phyloP scores from a whole-genome alignment of 176 grass and related monocot genomes.

The Eleusine coracana region DNA sequence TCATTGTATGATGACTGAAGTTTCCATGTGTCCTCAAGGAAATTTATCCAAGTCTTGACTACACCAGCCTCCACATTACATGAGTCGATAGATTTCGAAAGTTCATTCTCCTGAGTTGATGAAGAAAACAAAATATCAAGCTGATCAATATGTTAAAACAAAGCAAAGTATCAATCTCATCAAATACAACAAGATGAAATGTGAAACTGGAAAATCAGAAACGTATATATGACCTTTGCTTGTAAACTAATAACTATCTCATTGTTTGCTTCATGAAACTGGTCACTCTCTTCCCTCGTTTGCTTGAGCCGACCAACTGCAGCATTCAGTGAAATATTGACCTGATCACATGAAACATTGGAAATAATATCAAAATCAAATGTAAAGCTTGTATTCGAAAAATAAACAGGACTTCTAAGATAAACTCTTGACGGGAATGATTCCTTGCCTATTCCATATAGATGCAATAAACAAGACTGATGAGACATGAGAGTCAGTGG shows the following conservation, averaged over 20 bases:
- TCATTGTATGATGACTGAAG: constrained; percentile 81
- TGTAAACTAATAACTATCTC: constrained; percentile 84
- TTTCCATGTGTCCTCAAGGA: constrained; percentile 96
- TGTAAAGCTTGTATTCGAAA: not conserved
- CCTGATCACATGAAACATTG: constrained; percentile 39
- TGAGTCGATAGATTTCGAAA: constrained; percentile 86
- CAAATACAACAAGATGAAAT: constrained; percentile 31
- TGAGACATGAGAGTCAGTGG: not conserved
- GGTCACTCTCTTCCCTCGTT: constrained; percentile 96
- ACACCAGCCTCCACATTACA: constrained; percentile 85
- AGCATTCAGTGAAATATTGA: constrained; percentile 81
- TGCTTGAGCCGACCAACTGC: constrained; percentile 69
- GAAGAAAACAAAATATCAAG: constrained; percentile 31
- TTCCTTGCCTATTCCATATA: not conserved
- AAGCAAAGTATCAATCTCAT: constrained; percentile 16
- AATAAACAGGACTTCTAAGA: not conserved
- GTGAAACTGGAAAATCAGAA: constrained; percentile 36
- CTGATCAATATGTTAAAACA: constrained; percentile 21
- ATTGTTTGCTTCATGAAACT: constrained; percentile 96
- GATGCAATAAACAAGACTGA: not conserved
- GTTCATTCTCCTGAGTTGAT: constrained; percentile 78
- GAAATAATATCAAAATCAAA: constrained; percentile 26
- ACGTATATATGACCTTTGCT: constrained; percentile 60
- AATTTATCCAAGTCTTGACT: constrained; percentile 95
- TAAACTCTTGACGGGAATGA: not conserved